phyloP scores from a whole-genome alignment of 345 rosid species.

The Fremontodendron californicum region DNA sequence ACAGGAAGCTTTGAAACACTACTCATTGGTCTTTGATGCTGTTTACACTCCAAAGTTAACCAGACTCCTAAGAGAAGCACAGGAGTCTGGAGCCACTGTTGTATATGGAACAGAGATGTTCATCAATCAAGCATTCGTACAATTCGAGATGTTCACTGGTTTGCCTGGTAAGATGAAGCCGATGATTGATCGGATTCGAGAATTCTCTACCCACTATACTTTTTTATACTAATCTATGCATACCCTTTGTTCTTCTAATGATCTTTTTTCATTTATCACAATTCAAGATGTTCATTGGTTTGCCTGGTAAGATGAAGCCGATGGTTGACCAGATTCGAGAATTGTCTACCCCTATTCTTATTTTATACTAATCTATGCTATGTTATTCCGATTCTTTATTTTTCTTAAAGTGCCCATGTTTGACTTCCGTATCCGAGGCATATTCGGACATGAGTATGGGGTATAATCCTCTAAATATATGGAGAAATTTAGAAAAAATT shows the following conservation, averaged over 20 bases:
- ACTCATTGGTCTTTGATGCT: conserved; percentile 54
- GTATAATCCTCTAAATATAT: no score
- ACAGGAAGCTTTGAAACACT: conserved; percentile 52
- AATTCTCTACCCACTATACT: background rate
- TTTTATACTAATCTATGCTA: background rate
- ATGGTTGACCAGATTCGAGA: background rate
- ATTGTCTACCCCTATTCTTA: background rate
- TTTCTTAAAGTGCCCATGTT: no score
- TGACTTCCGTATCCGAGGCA: no score
- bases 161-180: conserved; percentile 44
- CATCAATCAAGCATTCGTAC: conserved; percentile 54
- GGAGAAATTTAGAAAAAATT: no score
- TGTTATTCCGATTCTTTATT: no score
- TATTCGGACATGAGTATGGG: no score
- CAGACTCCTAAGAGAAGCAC: conserved; percentile 52
- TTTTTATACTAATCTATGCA: background rate
- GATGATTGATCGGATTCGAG: background rate
- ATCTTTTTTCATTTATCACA: conserved; percentile 16
- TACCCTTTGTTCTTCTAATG: background rate
- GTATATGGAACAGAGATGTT: conserved; percentile 60
- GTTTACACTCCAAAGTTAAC: conserved; percentile 59
- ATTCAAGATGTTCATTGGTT: conserved; percentile 52
- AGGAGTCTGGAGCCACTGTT: conserved; percentile 43
- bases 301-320: conserved; percentile 42
- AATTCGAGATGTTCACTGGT: conserved; percentile 57